A percentile compares a stretch with the other conserved stretches of the same genome.
phyloP scores from a whole-genome alignment of 2,329 filamentous ascomycete species.

The Shiraia sp. region DNA sequence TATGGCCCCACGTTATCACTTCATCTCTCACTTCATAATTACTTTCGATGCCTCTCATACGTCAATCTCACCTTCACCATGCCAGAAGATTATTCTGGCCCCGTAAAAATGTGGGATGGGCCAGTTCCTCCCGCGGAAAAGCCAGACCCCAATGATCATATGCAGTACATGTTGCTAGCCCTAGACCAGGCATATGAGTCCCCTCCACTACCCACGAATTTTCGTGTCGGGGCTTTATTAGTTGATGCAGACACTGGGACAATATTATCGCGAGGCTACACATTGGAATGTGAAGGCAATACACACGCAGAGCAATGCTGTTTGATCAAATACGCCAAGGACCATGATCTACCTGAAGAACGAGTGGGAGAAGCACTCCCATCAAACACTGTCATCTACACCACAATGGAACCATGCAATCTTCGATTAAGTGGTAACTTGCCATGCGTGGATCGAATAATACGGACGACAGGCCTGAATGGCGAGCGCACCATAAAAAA shows the following conservation, averaged over 20 bases:
- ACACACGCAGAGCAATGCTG: constrained; percentile 97
- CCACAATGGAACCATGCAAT: constrained; percentile 88
- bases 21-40: not conserved
- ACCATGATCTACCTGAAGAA: constrained; percentile 54
- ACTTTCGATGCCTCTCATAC: constrained; percentile 2
- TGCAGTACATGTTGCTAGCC: constrained; percentile 68
- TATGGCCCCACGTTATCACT: constrained; percentile 19
- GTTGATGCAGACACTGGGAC: constrained; percentile 61
- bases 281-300: constrained; percentile 86
- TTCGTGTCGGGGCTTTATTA: constrained; percentile 90
- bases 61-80: constrained; percentile 18
- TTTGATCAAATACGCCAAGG: constrained; percentile 68
- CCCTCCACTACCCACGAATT: constrained; percentile 87
- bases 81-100: constrained; percentile 22
- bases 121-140: constrained; percentile 16
- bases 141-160: constrained; percentile 33
- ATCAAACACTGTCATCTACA: constrained; percentile 71
- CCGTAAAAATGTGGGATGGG: constrained; percentile 24
- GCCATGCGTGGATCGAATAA: constrained; percentile 78
- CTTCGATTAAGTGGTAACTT: constrained; percentile 73
- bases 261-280: constrained; percentile 82
- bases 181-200: constrained; percentile 77
- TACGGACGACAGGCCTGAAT: constrained; percentile 51
- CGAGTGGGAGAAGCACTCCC: constrained; percentile 58
- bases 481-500: constrained; percentile 66